Conservation (phyloP, 2,329 filamentous ascomycete species). For the Colletotrichum sp. region DNA sequence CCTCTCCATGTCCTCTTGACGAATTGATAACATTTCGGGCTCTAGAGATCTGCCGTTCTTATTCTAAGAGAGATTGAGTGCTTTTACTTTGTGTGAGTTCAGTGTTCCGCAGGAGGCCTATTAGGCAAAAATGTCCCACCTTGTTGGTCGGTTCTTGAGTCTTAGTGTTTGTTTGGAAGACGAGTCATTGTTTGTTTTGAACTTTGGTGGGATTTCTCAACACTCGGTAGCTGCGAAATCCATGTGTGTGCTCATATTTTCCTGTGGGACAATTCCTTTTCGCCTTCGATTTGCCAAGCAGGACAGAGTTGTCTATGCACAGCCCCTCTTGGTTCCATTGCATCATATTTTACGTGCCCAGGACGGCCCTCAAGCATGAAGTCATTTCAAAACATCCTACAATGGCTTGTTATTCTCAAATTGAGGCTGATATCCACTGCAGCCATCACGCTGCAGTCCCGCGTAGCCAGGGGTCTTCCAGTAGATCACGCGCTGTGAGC, state of each 20-base stretch:
- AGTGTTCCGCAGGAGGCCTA: background rate
- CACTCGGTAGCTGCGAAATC: background rate
- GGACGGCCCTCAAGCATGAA: background rate
- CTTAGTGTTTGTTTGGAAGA: background rate
- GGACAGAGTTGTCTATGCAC: background rate
- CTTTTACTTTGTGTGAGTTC: background rate
- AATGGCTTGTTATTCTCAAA: background rate
- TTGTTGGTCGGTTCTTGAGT: background rate
- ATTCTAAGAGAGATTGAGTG: background rate
- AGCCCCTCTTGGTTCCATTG: background rate
- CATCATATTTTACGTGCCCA: background rate
- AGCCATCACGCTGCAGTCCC: background rate
- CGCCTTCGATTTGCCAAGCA: background rate
- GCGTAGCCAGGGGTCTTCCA: conserved; percentile 14
- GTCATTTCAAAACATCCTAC: background rate
- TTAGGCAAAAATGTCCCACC: background rate
- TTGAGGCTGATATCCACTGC: background rate
- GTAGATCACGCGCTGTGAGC: conserved; percentile 2
- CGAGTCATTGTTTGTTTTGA: background rate
- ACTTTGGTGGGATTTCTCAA: background rate
- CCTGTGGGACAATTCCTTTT: rapidly evolving
- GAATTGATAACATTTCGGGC: background rate
- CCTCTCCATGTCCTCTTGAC: background rate
- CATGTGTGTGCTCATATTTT: rapidly evolving
- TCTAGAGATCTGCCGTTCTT: background rate